A percentile compares a stretch with the other conserved stretches of the same genome.
These are phyloP conservation scores for Colletotrichum sp. DNA, from an alignment of 2,329 filamentous ascomycete genomes.

Conservation along the genomic window DNA sequence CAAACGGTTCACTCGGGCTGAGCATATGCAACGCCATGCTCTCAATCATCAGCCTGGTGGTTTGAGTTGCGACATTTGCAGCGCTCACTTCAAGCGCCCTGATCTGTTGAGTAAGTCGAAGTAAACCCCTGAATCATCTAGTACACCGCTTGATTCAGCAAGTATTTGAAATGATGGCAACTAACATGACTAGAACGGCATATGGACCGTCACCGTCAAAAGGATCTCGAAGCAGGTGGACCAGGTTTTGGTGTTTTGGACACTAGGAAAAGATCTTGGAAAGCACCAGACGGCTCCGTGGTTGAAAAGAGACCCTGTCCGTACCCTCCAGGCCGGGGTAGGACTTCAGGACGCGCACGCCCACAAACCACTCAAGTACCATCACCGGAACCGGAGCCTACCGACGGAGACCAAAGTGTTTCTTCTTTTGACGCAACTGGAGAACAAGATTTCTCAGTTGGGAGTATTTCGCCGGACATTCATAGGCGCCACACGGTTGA, in stretches of 20 bases:
- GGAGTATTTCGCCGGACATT: background rate
- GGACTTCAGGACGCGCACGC: background rate
- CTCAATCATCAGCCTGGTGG: constrained; percentile 61
- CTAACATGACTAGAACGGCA: constrained; percentile 53
- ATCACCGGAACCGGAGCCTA: constrained; percentile 2
- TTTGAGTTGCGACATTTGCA: constrained; percentile 62
- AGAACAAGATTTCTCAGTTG: background rate
- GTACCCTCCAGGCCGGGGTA: background rate
- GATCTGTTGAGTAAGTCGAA: constrained; percentile 46
- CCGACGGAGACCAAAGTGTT: background rate
- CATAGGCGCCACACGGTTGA: background rate
- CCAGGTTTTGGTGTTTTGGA: constrained; percentile 55
- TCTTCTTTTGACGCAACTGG: background rate
- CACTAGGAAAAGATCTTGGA: constrained; percentile 62
- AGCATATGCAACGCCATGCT: constrained; percentile 63
- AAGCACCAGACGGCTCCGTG: constrained; percentile 56
- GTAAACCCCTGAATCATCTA: background rate
- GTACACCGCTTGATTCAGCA: too few species aligned
- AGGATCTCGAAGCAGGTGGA: constrained; percentile 60
- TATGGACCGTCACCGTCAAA: constrained; percentile 57
- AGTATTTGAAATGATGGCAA: too few species aligned
- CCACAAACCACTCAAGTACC: constrained; percentile 10
- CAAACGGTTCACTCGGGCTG: constrained; percentile 60
- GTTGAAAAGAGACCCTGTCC: constrained; percentile 46
- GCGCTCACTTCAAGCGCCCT: constrained; percentile 64